Percentiles rank a stretch among this genome's conserved stretches.
These are phyloP conservation scores for Glarea lozoyensis DNA, from an alignment of 495 filamentous ascomycete genomes.

Conservation along the genomic window DNA sequence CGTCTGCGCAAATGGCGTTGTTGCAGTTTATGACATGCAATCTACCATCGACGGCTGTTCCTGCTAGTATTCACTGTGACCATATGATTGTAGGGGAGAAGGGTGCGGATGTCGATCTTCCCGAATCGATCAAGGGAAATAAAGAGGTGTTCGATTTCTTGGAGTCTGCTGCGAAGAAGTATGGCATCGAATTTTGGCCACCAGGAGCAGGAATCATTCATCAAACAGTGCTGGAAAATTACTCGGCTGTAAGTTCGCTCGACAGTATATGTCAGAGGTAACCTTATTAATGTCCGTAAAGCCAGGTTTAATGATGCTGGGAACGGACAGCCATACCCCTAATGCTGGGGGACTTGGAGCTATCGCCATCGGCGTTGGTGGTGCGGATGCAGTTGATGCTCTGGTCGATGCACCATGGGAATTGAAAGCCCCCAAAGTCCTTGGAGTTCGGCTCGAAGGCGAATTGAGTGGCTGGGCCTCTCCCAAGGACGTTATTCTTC, in stretches of 20 bases:
- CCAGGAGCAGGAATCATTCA: conserved; percentile 99
- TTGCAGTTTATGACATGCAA: conserved; percentile 98
- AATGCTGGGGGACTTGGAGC: conserved; percentile 90
- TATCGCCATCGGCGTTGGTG: conserved; percentile 95
- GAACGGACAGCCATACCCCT: conserved; percentile 95
- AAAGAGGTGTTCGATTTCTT: conserved; percentile 97
- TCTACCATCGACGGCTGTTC: conserved; percentile 83
- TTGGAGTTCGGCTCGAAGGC: conserved; percentile 81
- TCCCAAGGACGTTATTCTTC: conserved; percentile 90
- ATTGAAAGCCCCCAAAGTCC: conserved; percentile 81
- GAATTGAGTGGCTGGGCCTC: conserved; percentile 82
- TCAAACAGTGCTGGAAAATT: conserved; percentile 97
- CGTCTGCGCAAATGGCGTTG: conserved; percentile 95
- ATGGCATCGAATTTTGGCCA: conserved; percentile 98
- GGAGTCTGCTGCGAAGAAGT: conserved; percentile 88
- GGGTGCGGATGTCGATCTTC: conserved; percentile 82
- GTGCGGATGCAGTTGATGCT: conserved; percentile 94
- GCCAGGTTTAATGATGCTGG: conserved; percentile 98
- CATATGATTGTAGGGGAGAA: conserved; percentile 95
- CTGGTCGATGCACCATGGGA: conserved; percentile 97
- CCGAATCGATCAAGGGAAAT: conserved; percentile 81
- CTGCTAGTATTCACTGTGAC: conserved; percentile 96
- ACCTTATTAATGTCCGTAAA: too few relatives aligned
- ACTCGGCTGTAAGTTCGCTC: too few relatives aligned
- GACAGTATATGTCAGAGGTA: too few relatives aligned